A percentile compares a stretch with the other conserved stretches of the same genome.
phyloP scores from a whole-genome alignment of 805 yeast species.

The Jamesozyma piceae region DNA sequence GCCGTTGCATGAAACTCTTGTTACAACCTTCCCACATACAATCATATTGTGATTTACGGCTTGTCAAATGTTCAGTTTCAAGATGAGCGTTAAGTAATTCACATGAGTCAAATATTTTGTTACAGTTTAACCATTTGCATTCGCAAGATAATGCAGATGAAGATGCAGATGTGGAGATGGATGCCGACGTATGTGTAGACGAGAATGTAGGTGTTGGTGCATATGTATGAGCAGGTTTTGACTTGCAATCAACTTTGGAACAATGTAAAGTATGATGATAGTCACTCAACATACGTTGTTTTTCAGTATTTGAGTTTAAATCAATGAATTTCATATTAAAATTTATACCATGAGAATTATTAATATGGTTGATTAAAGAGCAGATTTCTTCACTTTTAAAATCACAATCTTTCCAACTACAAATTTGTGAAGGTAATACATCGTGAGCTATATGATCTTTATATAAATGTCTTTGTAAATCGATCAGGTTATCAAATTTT shows the following conservation, averaged over 20 bases:
- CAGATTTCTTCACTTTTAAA: conserved; percentile 46
- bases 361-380: conserved; percentile 51
- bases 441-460: conserved; percentile 37
- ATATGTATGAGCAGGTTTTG: neutral
- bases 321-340: conserved; percentile 24
- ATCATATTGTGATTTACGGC: conserved; percentile 57
- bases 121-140: conserved; percentile 39
- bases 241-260: neutral
- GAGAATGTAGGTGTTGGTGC: too few species aligned
- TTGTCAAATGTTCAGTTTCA: conserved; percentile 56
- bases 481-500: conserved; percentile 30
- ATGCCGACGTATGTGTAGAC: too few species aligned
- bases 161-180: neutral
- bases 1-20: conserved; percentile 70
- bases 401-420: conserved; percentile 73
- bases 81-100: conserved; percentile 67
- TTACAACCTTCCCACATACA: conserved; percentile 79
- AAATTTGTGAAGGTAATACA: conserved; percentile 20
- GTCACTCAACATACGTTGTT: neutral
- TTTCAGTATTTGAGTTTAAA: neutral
- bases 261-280: conserved; percentile 4
- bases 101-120: conserved; percentile 38
- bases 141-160: neutral
- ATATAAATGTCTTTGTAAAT: conserved; percentile 44
- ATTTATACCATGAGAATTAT: conserved; percentile 36